Percentiles rank a stretch among this genome's conserved stretches.
phyloP scores from a whole-genome alignment of 2,329 filamentous ascomycete genomes.

The Fusarium nisikadoi region DNA sequence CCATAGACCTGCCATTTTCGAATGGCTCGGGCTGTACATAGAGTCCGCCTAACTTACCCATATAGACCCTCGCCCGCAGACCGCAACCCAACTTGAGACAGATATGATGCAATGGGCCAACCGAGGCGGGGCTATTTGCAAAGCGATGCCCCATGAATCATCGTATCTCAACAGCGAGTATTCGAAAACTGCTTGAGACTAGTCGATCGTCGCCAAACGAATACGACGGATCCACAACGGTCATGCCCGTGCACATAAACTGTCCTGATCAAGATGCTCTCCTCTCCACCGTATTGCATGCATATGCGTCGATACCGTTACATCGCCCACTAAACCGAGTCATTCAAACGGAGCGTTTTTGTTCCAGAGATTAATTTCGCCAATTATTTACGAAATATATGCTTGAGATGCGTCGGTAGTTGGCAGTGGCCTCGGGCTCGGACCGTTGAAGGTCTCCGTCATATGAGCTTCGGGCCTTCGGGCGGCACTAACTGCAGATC shows the following conservation, averaged over 20 bases:
- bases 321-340: neutral
- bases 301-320: neutral
- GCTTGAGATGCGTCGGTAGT: neutral
- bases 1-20: neutral
- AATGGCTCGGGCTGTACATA: neutral
- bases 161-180: neutral
- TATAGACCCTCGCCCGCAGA: too few relatives aligned
- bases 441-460: neutral
- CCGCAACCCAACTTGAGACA: neutral
- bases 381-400: neutral
- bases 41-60: neutral
- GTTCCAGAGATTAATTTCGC: neutral
- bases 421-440: neutral
- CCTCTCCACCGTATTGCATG: neutral
- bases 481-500: neutral
- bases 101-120: neutral
- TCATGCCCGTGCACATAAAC: neutral
- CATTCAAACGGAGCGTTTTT: neutral
- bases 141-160: neutral
- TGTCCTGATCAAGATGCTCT: neutral
- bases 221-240: neutral
- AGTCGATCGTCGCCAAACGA: neutral
- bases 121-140: neutral
- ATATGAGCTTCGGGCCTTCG: neutral
- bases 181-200: neutral